Conservation (phyloP, 768 basidiomycete species). For the Kwoniella heveanensis region DNA sequence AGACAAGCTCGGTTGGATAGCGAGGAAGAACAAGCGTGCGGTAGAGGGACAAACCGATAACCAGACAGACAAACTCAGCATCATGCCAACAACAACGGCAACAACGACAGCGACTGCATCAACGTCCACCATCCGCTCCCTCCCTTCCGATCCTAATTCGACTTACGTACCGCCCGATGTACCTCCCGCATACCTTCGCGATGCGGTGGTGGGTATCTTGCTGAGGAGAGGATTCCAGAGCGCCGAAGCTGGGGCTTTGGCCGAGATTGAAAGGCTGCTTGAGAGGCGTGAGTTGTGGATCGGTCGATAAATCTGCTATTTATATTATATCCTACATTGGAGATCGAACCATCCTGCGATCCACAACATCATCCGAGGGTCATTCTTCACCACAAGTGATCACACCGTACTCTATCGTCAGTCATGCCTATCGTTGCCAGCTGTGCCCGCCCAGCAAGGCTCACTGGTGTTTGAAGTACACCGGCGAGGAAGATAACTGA, state of each 20-base stretch:
- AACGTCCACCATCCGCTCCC: constrained; percentile 12
- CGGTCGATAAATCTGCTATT: too few species aligned
- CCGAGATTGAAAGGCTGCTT: constrained; percentile 42
- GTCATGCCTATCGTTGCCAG: too few species aligned
- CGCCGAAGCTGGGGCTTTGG: constrained; percentile 45
- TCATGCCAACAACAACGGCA: not conserved
- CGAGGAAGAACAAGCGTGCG: too few species aligned
- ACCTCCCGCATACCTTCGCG: constrained; percentile 28
- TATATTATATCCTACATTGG: too few species aligned
- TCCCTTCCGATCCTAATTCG: constrained; percentile 1
- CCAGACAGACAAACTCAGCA: too few species aligned
- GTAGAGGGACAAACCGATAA: too few species aligned
- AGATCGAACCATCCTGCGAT: too few species aligned
- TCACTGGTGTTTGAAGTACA: not conserved
- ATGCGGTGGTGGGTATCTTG: constrained; percentile 32
- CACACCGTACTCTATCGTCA: too few species aligned
- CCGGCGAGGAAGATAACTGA: not conserved
- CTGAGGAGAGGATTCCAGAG: constrained; percentile 38
- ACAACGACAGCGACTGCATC: not conserved
- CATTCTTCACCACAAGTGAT: too few species aligned
- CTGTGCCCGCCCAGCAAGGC: too few species aligned
- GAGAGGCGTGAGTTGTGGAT: constrained; percentile 37
- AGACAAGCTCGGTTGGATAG: too few species aligned
- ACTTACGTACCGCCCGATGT: constrained; percentile 24
- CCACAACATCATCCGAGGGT: too few species aligned